phyloP scores from a whole-genome alignment of 768 basidiomycete species.

The Paxillus ammoniavirescens region DNA sequence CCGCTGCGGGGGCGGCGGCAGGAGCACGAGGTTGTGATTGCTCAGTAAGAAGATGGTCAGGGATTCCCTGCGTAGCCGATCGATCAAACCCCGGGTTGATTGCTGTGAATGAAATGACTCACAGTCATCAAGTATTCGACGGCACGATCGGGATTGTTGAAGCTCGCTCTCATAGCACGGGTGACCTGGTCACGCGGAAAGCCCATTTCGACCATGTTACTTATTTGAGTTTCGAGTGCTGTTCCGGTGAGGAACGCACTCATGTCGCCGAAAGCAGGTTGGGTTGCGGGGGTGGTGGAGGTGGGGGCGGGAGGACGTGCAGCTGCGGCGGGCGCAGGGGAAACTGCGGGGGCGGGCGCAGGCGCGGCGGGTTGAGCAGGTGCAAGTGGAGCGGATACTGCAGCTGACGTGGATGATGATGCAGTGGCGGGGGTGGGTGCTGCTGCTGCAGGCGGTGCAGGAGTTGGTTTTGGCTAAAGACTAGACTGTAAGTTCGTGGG shows the following conservation, averaged over 20 bases:
- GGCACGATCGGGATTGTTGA: slow-evolving; percentile 96
- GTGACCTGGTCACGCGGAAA: slow-evolving; percentile 83
- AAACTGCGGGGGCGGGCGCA: slow-evolving; percentile 33
- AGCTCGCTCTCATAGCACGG: slow-evolving; percentile 87
- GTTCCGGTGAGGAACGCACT: slow-evolving; percentile 74
- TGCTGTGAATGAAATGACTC: slow-evolving; percentile 28
- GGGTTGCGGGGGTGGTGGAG: slow-evolving; percentile 27
- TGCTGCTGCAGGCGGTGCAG: slow-evolving; percentile 23
- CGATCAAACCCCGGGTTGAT: slow-evolving; percentile 5
- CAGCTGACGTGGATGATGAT: slow-evolving; percentile 31
- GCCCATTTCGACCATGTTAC: slow-evolving; percentile 92
- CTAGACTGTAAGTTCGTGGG: slow-evolving; percentile 2
- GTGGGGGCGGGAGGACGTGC: slow-evolving; percentile 24
- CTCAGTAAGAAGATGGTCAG: slow-evolving; percentile 61
- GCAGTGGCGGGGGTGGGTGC: slow-evolving; percentile 27
- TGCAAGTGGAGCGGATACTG: slow-evolving; percentile 27
- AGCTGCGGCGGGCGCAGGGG: slow-evolving; percentile 26
- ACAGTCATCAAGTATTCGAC: slow-evolving; percentile 98
- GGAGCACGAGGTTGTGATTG: slow-evolving; percentile 29
- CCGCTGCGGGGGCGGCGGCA: slow-evolving; percentile 30
- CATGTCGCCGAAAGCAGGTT: slow-evolving; percentile 42
- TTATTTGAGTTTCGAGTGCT: slow-evolving; percentile 72
- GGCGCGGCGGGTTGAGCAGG: slow-evolving; percentile 34
- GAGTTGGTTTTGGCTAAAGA: slow-evolving; percentile 53
- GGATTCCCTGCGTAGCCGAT: slow-evolving; percentile 64